Percentiles rank a stretch among this genome's conserved stretches.
Evolutionary conservation across 2,329 filamentous ascomycete genomes (phyloP).

Genomic region (Lizonia empirigonia): DNA sequence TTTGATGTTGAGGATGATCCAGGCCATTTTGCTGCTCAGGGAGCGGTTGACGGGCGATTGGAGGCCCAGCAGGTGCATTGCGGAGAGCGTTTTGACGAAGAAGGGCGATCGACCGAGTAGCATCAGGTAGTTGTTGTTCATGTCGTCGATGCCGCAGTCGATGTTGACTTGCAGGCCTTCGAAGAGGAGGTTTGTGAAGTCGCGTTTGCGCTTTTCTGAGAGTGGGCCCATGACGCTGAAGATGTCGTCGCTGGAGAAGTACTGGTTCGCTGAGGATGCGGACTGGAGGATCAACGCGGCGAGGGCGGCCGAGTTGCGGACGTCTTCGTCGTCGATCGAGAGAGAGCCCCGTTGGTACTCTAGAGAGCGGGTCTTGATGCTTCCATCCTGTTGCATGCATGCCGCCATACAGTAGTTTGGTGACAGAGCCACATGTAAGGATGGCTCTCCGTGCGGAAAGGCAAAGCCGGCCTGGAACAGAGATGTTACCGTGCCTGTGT

Average conservation of each 20-base stretch:
- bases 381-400: constrained; percentile 52
- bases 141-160: constrained; percentile 81
- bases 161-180: constrained; percentile 60
- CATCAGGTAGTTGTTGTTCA: constrained; percentile 55
- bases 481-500: constrained; percentile 69
- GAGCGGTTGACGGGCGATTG: constrained; percentile 52
- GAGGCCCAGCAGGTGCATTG: constrained; percentile 76
- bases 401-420: constrained; percentile 56
- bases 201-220: constrained; percentile 33
- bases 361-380: constrained; percentile 50
- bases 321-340: constrained; percentile 36
- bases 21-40: constrained; percentile 75
- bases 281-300: constrained; percentile 52
- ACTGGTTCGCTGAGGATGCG: constrained; percentile 51
- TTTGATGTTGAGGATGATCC: constrained; percentile 74
- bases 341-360: constrained; percentile 48
- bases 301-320: constrained; percentile 47
- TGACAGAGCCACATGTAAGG: constrained; percentile 53
- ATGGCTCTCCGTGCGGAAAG: constrained; percentile 69
- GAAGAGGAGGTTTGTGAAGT: constrained; percentile 69
- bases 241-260: constrained; percentile 57
- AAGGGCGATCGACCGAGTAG: constrained; percentile 62
- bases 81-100: constrained; percentile 76
- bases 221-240: constrained; percentile 49
- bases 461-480: constrained; percentile 79